These are phyloP conservation scores for Mycena rosella DNA, from an alignment of 768 basidiomycete genomes.

Conservation along the genomic window DNA sequence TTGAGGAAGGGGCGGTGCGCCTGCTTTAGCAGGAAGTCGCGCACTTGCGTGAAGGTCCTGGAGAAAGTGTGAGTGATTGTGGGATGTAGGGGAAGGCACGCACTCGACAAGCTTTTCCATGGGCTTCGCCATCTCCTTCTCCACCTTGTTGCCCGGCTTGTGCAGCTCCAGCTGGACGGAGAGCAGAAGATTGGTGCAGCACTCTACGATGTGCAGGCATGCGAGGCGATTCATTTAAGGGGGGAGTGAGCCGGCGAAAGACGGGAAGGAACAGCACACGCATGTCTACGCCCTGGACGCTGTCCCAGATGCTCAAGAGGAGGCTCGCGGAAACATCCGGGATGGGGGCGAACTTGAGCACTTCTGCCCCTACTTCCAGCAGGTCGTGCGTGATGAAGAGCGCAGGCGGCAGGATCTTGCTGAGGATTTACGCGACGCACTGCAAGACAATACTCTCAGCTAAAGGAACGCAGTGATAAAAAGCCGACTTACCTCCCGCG, in stretches of 20 bases:
- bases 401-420: too few species aligned
- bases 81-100: too few species aligned
- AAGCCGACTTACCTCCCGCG: too few species aligned
- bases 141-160: slow-evolving; percentile 57
- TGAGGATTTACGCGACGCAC: too few species aligned
- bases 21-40: slow-evolving; percentile 62
- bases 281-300: slow-evolving; percentile 67
- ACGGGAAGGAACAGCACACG: slow-evolving; percentile 38
- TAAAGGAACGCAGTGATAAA: too few species aligned
- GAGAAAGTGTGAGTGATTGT: background rate
- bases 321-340: slow-evolving; percentile 60
- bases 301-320: slow-evolving; percentile 69
- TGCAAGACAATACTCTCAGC: too few species aligned
- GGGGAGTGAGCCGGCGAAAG: slow-evolving; percentile 68
- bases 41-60: slow-evolving; percentile 51
- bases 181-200: slow-evolving; percentile 68
- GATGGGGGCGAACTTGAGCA: slow-evolving; percentile 56
- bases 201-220: slow-evolving; percentile 72
- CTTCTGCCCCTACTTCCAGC: too few species aligned
- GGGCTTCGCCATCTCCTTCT: slow-evolving; percentile 59
- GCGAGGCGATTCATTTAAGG: too few species aligned
- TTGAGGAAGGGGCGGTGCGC: slow-evolving; percentile 68
- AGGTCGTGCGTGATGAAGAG: too few species aligned
- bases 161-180: slow-evolving; percentile 68
- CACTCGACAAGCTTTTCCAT: slow-evolving; percentile 59